phyloP scores from a whole-genome alignment of 768 basidiomycete genomes.

The Podaxis carcinomalis region DNA sequence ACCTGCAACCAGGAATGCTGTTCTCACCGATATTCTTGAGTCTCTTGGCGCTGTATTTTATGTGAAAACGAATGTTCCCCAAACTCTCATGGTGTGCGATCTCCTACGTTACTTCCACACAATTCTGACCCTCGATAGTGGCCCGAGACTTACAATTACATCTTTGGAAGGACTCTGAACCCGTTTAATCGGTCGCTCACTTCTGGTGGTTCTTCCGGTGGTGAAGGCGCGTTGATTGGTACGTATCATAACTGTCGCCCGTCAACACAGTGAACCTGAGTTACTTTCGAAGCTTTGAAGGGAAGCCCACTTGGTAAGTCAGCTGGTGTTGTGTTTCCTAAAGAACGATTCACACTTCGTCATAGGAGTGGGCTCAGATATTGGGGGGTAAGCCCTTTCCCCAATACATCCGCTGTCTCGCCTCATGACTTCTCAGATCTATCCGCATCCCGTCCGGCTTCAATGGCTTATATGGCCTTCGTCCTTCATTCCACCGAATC shows the following conservation, averaged over 20 bases:
- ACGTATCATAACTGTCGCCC: constrained; percentile 13
- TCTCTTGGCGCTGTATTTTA: constrained; percentile 67
- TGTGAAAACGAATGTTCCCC: constrained; percentile 73
- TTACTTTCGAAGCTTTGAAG: constrained; percentile 28
- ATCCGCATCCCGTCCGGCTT: constrained; percentile 67
- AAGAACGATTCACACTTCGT: constrained; percentile 19
- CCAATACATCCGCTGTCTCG: not conserved
- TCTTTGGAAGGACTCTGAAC: constrained; percentile 78
- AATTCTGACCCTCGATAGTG: constrained; percentile 37
- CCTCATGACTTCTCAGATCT: constrained; percentile 39
- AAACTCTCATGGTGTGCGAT: constrained; percentile 61
- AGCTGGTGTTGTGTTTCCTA: not conserved
- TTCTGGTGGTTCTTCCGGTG: constrained; percentile 79
- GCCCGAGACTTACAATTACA: constrained; percentile 72
- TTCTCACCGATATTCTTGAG: constrained; percentile 63
- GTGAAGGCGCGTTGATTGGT: constrained; percentile 77
- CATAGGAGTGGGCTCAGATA: constrained; percentile 74
- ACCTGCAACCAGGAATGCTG: constrained; percentile 52
- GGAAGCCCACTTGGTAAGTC: constrained; percentile 39
- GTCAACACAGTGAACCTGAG: not conserved
- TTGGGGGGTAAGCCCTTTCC: constrained; percentile 54
- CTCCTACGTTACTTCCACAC: not conserved
- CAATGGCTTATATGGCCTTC: constrained; percentile 67
- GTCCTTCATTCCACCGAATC: constrained; percentile 64
- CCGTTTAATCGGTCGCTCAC: constrained; percentile 71